phyloP scores from a whole-genome alignment of 2,329 filamentous ascomycete species.

The Coniochaeta hoffmannii region DNA sequence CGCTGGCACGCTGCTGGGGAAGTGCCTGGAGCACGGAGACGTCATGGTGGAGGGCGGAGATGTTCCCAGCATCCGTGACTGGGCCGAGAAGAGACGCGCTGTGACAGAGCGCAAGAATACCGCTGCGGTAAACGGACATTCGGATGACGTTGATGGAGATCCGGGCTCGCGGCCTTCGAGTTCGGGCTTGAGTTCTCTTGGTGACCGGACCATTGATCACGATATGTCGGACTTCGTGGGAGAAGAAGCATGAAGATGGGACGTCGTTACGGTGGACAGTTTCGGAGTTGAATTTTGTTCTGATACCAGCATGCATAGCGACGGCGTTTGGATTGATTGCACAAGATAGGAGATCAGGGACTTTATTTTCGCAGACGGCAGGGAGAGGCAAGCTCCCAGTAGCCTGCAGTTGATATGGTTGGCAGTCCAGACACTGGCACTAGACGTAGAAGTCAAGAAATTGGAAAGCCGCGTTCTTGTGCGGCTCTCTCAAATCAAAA shows the following conservation, averaged over 20 bases:
- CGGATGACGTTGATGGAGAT: conserved; percentile 15
- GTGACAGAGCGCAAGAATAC: conserved; percentile 14
- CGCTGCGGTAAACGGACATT: conserved; percentile 12
- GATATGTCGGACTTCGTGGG: conserved; percentile 34
- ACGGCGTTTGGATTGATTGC: conserved; percentile 25
- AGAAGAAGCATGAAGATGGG: conserved; percentile 2
- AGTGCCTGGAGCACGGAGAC: conserved; percentile 60
- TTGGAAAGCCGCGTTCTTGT: too few species aligned
- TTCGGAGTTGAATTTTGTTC: neutral
- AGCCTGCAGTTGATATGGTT: too few species aligned
- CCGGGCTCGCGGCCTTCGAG: conserved; percentile 38
- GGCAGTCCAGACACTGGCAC: too few species aligned
- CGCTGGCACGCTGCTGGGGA: conserved; percentile 75
- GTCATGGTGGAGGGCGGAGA: conserved; percentile 74
- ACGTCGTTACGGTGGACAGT: too few species aligned
- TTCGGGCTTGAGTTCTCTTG: conserved; percentile 50
- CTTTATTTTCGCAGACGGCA: neutral
- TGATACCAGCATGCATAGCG: conserved; percentile 30
- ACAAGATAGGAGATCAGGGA: neutral
- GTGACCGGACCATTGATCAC: conserved; percentile 36
- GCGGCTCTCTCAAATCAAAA: too few species aligned
- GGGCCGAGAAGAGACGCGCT: conserved; percentile 40
- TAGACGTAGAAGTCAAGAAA: too few species aligned
- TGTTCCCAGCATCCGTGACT: conserved; percentile 58
- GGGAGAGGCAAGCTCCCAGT: too few species aligned